Evolutionary conservation across 1,284 basidiomycete species (phyloP).

Genomic region (Ceratorhiza oryzae-sativae): DNA sequence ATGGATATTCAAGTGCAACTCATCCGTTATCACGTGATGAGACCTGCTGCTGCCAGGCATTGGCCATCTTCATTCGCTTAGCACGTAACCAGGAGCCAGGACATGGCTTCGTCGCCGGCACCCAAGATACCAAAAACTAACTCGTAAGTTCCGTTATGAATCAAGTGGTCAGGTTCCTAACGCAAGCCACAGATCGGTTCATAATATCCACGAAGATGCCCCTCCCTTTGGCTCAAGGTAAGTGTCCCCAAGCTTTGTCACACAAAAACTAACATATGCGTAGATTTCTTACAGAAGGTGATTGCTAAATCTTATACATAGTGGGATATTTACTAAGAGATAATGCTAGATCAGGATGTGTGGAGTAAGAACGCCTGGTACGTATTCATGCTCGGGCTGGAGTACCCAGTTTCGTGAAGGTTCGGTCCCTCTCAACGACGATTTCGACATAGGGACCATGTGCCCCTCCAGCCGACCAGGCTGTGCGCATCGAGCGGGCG

Average conservation of each 20-base stretch:
- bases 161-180: not conserved
- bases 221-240: slow-evolving; percentile 77
- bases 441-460: slow-evolving; percentile 78
- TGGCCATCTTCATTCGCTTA: not conserved
- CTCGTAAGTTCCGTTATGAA: not conserved
- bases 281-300: slow-evolving; percentile 31
- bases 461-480: slow-evolving; percentile 83
- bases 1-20: too few species aligned
- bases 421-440: slow-evolving; percentile 63
- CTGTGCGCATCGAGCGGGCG: slow-evolving; percentile 69
- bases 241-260: slow-evolving; percentile 27
- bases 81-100: too few species aligned
- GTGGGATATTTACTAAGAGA: not conserved
- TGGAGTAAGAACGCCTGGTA: slow-evolving; percentile 43
- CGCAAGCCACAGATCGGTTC: slow-evolving; percentile 57
- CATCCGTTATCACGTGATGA: too few species aligned
- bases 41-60: too few species aligned
- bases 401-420: slow-evolving; percentile 1
- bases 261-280: not conserved
- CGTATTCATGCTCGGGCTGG: slow-evolving; percentile 3
- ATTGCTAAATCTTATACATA: not conserved
- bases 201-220: slow-evolving; percentile 59
- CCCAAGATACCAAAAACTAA: slow-evolving; percentile 33
- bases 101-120: not conserved
- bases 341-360: slow-evolving; percentile 39